Evolutionary conservation across 2,329 filamentous ascomycete genomes (phyloP), one percentile per base, ranked within the genome.

Genomic region (Basipetospora sp.): DNA sequence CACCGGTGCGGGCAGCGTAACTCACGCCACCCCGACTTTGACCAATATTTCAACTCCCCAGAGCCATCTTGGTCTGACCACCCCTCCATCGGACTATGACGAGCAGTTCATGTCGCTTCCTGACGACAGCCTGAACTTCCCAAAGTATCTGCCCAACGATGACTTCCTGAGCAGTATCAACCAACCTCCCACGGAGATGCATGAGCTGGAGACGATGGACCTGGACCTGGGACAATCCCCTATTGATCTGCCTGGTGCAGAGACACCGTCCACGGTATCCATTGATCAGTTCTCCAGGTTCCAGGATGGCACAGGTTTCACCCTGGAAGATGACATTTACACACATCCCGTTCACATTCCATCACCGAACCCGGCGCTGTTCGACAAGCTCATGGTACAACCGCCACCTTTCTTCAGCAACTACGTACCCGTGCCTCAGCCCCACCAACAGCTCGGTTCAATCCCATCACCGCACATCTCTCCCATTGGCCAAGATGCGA

Each of bases 401-500:
- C 54, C 59, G 20, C 16, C 25, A 11, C 17, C 17, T 17, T 19
- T 25, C 28, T 28, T 35, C 33, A 15, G 25, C 8, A 14, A 28
- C 9, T 38, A 38, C 30, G 27, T 30, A 11, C 29, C 27, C 14
- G 31, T 13, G n/a, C 30, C 32, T 25, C n/a, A 26, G 5, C 15
- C 22, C 8, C 28, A 22, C 10, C 27, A 38, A 15, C 32, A n/a
- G 19, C 34, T 35, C 13, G 34, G 34, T 36, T 25, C 28, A 13
- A 15, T 42, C 3, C 40, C 41, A 8, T 38, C 36, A 10, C 40
- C 38, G 4, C 77, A 82, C 43, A 69, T 84, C 43, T 85, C 80
- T 3, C 78, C 79, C 8, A 65, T 67, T 38, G 80, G 76, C 4
- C 78, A 83, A 48, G 67, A 79, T 42, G 61, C 74, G 2, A 80